phyloP scores from a whole-genome alignment of 176 grass and related monocot genomes.

The Paspalum vaginatum region DNA sequence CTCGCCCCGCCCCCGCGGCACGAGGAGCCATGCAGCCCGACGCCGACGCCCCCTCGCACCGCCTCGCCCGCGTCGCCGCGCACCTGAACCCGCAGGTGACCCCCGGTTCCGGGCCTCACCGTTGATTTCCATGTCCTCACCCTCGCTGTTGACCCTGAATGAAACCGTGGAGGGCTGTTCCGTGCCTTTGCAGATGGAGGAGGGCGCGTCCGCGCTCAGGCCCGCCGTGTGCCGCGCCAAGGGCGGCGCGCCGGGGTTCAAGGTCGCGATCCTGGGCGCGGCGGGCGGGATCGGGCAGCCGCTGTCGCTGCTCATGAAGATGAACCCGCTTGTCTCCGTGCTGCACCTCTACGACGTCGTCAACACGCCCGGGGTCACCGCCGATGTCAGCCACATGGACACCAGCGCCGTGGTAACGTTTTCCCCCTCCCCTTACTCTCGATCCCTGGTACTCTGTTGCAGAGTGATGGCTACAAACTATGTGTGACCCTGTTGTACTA shows the following conservation, averaged over 20 bases:
- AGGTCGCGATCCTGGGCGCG: slow-evolving; percentile 84
- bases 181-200: slow-evolving; percentile 48
- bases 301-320: slow-evolving; percentile 95
- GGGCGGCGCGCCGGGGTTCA: slow-evolving; percentile 89
- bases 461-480: neutral
- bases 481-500: neutral
- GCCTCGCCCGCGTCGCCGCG: slow-evolving; percentile 72
- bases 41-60: slow-evolving; percentile 47
- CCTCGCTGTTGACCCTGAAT: neutral
- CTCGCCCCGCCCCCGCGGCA: neutral
- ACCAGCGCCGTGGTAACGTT: slow-evolving; percentile 80
- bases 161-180: neutral
- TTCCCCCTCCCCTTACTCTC: neutral
- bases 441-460: neutral
- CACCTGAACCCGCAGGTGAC: slow-evolving; percentile 66
- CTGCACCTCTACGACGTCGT: slow-evolving; percentile 97
- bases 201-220: slow-evolving; percentile 55
- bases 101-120: neutral
- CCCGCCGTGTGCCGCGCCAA: slow-evolving; percentile 70
- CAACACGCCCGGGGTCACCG: slow-evolving; percentile 92
- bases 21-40: slow-evolving; percentile 44
- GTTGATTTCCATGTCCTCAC: neutral
- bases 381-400: slow-evolving; percentile 97
- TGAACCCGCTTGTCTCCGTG: slow-evolving; percentile 95
- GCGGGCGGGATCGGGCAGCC: slow-evolving; percentile 93